A percentile compares a stretch with the other conserved stretches of the same genome.
These are phyloP conservation scores for Pseudogymnoascus sp. DNA, from an alignment of 2,329 filamentous ascomycete species.

Conservation along the genomic window DNA sequence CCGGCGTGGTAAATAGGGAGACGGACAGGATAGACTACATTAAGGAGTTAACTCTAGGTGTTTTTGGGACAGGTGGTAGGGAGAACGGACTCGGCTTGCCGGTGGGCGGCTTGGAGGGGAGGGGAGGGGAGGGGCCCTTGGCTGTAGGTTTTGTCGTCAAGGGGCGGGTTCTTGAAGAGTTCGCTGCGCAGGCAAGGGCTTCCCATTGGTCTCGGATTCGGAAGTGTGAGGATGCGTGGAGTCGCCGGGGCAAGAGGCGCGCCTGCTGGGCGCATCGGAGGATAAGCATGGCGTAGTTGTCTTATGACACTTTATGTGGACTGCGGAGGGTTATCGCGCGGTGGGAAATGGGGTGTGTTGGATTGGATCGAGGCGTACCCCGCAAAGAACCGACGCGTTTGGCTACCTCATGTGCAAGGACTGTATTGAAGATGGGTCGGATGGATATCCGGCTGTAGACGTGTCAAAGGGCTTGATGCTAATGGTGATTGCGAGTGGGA, in stretches of 20 bases:
- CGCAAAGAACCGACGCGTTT: neutral
- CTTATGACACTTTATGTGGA: neutral
- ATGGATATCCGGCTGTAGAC: neutral
- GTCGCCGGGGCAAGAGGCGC: neutral
- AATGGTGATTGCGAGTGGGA: neutral
- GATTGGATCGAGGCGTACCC: conserved; percentile 6
- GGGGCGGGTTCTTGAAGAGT: neutral
- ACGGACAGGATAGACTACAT: conserved; percentile 46
- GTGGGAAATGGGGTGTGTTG: neutral
- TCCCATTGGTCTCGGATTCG: neutral
- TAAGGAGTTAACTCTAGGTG: neutral
- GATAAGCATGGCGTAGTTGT: neutral
- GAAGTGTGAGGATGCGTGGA: neutral
- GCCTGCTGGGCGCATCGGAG: conserved; percentile 5
- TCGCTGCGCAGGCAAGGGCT: neutral
- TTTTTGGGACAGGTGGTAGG: neutral
- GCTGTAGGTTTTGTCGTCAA: neutral
- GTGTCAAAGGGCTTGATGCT: neutral
- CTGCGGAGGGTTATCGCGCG: neutral
- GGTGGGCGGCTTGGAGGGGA: neutral
- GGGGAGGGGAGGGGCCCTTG: neutral
- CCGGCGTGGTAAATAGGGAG: conserved; percentile 73
- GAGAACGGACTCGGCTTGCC: neutral
- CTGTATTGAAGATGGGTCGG: neutral
- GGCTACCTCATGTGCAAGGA: neutral